Evolutionary conservation across 176 grass and related monocot genomes (phyloP).

Genomic region (Canna indica): DNA sequence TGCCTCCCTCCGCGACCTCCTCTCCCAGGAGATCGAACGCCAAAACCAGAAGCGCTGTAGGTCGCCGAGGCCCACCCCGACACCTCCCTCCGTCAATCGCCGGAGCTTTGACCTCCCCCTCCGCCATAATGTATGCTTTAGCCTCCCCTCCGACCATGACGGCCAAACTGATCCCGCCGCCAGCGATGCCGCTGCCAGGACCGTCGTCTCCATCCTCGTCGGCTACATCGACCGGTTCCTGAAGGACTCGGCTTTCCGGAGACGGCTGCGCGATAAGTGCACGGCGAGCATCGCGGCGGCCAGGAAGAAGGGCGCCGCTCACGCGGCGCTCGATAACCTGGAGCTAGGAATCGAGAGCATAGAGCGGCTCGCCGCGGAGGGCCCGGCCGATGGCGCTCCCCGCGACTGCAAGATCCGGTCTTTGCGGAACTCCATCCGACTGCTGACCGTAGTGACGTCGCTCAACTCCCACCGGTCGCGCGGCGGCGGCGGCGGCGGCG

Average conservation of each 20-base stretch:
- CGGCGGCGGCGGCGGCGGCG: constrained; percentile 10
- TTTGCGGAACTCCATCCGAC: constrained; percentile 71
- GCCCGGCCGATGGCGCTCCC: not conserved
- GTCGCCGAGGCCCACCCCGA: not conserved
- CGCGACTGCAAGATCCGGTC: constrained; percentile 73
- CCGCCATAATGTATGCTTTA: not conserved
- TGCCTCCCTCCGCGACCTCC: constrained; percentile 64
- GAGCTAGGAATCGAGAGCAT: constrained; percentile 77
- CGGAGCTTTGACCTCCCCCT: constrained; percentile 19
- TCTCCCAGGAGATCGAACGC: constrained; percentile 33
- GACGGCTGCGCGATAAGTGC: constrained; percentile 52
- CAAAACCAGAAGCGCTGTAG: not conserved
- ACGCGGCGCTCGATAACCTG: constrained; percentile 59
- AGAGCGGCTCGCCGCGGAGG: constrained; percentile 52
- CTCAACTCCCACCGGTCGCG: constrained; percentile 28
- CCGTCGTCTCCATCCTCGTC: constrained; percentile 55
- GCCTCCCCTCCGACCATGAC: not conserved
- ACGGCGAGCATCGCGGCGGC: constrained; percentile 25
- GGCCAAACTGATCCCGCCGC: not conserved
- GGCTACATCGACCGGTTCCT: constrained; percentile 58
- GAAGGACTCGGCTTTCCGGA: constrained; percentile 46
- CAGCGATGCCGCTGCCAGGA: constrained; percentile 10
- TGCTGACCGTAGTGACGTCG: constrained; percentile 63
- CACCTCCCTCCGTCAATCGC: not conserved
- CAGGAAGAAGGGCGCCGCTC: constrained; percentile 10